phyloP scores from a whole-genome alignment of 371 early-diverging fungal genomes.

The Mucor indicus region DNA sequence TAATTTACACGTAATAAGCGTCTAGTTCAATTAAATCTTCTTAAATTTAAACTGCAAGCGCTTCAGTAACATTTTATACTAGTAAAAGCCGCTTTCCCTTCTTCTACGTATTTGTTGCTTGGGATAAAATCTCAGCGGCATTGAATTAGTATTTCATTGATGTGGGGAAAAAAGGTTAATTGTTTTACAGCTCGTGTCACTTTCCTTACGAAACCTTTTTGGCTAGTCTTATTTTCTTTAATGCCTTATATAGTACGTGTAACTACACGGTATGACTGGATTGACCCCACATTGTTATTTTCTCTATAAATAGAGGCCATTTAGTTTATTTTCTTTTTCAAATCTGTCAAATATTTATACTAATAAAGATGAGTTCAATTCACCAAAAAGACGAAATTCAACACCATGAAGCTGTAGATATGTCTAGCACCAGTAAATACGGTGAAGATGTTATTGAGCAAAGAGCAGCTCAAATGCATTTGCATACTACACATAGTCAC shows the following conservation, averaged over 20 bases:
- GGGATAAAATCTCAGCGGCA: too few relatives aligned
- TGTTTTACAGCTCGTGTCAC: conserved; percentile 4
- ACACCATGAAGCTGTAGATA: conserved; percentile 17
- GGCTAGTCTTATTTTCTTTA: conserved; percentile 8
- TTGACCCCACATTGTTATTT: not conserved
- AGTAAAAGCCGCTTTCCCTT: too few relatives aligned
- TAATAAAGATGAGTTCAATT: conserved; percentile 5
- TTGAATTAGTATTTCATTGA: too few relatives aligned
- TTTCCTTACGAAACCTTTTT: conserved; percentile 16
- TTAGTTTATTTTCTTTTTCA: too few relatives aligned
- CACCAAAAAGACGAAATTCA: conserved; percentile 18
- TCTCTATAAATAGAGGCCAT: too few relatives aligned
- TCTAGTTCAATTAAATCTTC: too few relatives aligned
- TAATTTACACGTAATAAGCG: too few relatives aligned
- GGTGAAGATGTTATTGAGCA: not conserved
- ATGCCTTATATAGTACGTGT: not conserved
- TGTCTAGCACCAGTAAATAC: conserved; percentile 3
- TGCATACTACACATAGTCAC: not conserved
- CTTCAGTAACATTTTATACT: too few relatives aligned
- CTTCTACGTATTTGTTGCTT: too few relatives aligned
- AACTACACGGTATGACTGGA: too few relatives aligned
- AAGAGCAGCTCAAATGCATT: conserved; percentile 1
- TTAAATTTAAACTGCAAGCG: too few relatives aligned
- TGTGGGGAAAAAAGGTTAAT: conserved; percentile 23
- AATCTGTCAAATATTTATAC: too few relatives aligned